These are phyloP conservation scores for Curvularia sp. DNA, from an alignment of 2,329 filamentous ascomycete genomes.

Conservation along the genomic window DNA sequence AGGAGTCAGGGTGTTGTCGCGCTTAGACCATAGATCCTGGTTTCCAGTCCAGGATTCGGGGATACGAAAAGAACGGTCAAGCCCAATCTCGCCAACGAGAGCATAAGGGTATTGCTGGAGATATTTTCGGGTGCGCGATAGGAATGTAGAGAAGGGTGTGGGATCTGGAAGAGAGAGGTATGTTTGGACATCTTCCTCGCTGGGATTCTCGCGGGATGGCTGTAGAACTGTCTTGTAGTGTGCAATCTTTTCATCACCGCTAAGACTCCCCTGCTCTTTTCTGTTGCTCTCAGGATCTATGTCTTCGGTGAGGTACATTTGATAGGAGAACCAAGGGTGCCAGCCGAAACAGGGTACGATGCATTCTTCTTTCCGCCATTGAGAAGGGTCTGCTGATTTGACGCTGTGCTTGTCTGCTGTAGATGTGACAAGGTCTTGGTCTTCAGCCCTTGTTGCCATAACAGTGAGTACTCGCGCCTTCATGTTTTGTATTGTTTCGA, in stretches of 20 bases:
- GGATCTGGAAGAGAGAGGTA: constrained; percentile 66
- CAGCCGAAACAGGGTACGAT: constrained; percentile 80
- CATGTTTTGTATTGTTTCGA: constrained; percentile 69
- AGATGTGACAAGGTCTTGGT: constrained; percentile 74
- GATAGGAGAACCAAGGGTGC: constrained; percentile 87
- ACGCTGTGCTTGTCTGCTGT: constrained; percentile 66
- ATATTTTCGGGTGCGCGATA: constrained; percentile 63
- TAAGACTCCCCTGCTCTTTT: constrained; percentile 54
- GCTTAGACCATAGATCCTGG: constrained; percentile 45
- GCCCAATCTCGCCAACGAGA: constrained; percentile 77
- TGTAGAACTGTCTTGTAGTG: constrained; percentile 74
- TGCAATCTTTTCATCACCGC: constrained; percentile 55
- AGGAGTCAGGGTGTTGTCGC: constrained; percentile 65
- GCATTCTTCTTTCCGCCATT: constrained; percentile 49
- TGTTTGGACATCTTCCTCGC: constrained; percentile 50
- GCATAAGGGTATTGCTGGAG: constrained; percentile 67
- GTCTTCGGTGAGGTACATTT: constrained; percentile 62
- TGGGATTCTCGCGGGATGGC: constrained; percentile 50
- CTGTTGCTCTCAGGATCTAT: constrained; percentile 8
- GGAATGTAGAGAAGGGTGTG: constrained; percentile 64
- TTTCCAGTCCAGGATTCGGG: constrained; percentile 63
- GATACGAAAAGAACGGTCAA: constrained; percentile 79
- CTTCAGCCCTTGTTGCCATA: constrained; percentile 79
- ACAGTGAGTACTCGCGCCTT: constrained; percentile 70
- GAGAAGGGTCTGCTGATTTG: constrained; percentile 34